phyloP scores from a whole-genome alignment of 305 asterid genomes.

The Caryopteris hybrid region DNA sequence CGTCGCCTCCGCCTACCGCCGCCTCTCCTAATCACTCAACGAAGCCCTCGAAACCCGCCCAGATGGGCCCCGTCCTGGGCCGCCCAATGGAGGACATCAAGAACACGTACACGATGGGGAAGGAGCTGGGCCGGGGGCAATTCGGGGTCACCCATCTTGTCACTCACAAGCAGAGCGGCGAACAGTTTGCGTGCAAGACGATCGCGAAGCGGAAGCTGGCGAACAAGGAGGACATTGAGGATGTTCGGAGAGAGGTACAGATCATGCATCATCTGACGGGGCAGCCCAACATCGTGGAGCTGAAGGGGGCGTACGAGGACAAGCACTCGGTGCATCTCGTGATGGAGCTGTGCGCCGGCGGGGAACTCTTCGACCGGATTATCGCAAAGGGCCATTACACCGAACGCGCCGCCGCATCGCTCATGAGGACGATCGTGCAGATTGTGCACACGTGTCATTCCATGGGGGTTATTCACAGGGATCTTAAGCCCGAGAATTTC shows the following conservation, averaged over 20 bases:
- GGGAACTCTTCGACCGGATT: conserved; percentile 64
- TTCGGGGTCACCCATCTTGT: conserved; percentile 60
- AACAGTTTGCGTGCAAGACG: conserved; percentile 54
- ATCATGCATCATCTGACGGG: conserved; percentile 62
- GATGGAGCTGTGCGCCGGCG: conserved; percentile 64
- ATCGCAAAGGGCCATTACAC: conserved; percentile 59
- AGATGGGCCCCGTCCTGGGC: conserved; percentile 46
- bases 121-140: conserved; percentile 62
- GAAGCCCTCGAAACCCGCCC: conserved; percentile 23
- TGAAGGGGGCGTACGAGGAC: conserved; percentile 62
- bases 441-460: conserved; percentile 64
- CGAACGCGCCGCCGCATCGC: conserved; percentile 55
- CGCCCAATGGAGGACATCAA: conserved; percentile 56
- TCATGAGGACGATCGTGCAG: conserved; percentile 52
- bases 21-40: conserved; percentile 10
- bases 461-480: conserved; percentile 64
- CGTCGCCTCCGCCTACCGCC: neutral
- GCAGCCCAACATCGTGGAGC: conserved; percentile 52
- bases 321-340: conserved; percentile 58
- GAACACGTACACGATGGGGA: conserved; percentile 40
- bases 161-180: conserved; percentile 52
- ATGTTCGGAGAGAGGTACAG: conserved; percentile 60
- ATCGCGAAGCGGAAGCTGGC: conserved; percentile 59
- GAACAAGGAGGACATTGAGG: conserved; percentile 55
- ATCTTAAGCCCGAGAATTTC: conserved; percentile 65